phyloP scores from a whole-genome alignment of 192 early-diverging fungal species.

The Podila epicladia region DNA sequence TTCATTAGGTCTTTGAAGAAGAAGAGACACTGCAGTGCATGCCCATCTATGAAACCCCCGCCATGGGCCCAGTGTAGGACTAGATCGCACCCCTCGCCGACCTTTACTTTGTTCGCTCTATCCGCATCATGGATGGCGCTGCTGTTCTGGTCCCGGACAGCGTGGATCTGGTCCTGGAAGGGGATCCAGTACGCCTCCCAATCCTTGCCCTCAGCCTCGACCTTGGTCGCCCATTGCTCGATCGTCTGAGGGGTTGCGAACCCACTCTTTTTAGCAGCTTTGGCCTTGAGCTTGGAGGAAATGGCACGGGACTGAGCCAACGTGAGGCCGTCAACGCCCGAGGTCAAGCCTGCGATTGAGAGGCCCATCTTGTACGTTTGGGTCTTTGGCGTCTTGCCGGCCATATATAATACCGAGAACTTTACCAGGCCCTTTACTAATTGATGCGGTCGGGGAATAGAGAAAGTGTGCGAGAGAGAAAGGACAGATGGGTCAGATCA shows the following conservation, averaged over 20 bases:
- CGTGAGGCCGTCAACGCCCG: background rate
- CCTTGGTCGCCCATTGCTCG: background rate
- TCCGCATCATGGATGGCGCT: background rate
- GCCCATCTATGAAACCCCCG: background rate
- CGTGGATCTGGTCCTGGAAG: background rate
- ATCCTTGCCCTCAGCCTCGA: background rate
- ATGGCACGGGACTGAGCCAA: background rate
- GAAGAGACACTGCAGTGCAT: background rate
- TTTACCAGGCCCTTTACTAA: background rate
- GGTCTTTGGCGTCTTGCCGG: background rate
- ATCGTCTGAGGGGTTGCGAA: background rate
- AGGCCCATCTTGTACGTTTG: background rate
- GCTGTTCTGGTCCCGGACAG: background rate
- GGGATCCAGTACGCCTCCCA: slow-evolving; percentile 1
- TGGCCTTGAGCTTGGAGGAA: background rate
- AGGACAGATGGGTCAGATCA: too few relatives aligned
- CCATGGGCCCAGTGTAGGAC: background rate
- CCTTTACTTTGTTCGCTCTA: background rate
- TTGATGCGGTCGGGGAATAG: too few relatives aligned
- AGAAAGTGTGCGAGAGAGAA: too few relatives aligned
- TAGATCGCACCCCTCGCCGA: background rate
- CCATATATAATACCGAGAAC: background rate
- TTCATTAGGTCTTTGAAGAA: background rate
- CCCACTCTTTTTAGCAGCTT: background rate
- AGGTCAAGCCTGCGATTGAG: background rate